A percentile compares a stretch with the other conserved stretches of the same genome.
These are phyloP conservation scores for Puccinia brachypodii DNA, from an alignment of 1,284 basidiomycete species.

Conservation along the genomic window DNA sequence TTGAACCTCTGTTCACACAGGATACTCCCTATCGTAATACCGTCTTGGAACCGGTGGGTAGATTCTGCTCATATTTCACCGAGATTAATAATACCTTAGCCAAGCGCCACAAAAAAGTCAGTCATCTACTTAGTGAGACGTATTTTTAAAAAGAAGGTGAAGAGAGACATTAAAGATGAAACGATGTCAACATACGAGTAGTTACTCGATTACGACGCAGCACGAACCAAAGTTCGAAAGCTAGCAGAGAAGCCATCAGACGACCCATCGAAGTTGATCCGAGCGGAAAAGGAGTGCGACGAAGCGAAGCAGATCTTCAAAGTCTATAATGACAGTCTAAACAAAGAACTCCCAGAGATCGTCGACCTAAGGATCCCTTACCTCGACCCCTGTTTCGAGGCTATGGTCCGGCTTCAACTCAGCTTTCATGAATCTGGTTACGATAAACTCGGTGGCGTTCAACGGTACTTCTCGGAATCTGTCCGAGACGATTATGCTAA, in stretches of 20 bases:
- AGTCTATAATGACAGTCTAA: constrained; percentile 85
- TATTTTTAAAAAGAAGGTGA: not conserved
- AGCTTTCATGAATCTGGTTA: constrained; percentile 98
- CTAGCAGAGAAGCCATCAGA: constrained; percentile 88
- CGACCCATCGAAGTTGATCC: constrained; percentile 79
- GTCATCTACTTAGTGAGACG: constrained; percentile 33
- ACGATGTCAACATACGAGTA: constrained; percentile 59
- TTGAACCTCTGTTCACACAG: constrained; percentile 59
- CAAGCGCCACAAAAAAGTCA: constrained; percentile 94
- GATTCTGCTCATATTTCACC: constrained; percentile 93
- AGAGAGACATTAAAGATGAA: too few relatives aligned
- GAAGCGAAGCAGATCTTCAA: constrained; percentile 92
- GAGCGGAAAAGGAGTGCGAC: constrained; percentile 93
- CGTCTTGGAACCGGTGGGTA: constrained; percentile 86
- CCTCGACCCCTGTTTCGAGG: constrained; percentile 97
- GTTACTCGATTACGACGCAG: constrained; percentile 93
- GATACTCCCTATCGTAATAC: constrained; percentile 92
- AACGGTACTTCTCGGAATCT: constrained; percentile 86
- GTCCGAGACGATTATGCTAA: constrained; percentile 96
- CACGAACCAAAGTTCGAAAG: constrained; percentile 83
- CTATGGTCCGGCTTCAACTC: constrained; percentile 90
- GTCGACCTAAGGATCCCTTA: constrained; percentile 94
- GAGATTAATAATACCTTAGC: constrained; percentile 88
- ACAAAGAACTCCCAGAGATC: constrained; percentile 84
- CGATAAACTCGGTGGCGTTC: constrained; percentile 93